Percentiles rank a stretch among this genome's conserved stretches.
phyloP scores from a whole-genome alignment of 2,329 filamentous ascomycete species.

The Fusarium compactum region DNA sequence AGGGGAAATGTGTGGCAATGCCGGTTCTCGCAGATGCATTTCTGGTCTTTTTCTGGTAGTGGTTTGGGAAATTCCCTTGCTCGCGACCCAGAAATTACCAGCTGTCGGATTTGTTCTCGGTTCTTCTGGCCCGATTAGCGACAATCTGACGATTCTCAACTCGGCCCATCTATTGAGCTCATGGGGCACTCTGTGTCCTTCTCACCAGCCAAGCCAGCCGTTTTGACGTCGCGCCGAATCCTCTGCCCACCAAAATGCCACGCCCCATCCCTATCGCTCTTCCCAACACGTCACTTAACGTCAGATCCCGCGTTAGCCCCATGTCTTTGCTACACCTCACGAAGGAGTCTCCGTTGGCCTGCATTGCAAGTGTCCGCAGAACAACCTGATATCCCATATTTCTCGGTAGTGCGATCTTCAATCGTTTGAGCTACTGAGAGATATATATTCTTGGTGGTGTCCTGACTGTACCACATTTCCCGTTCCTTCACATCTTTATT shows the following conservation, averaged over 20 bases:
- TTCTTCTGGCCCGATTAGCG: constrained; percentile 40
- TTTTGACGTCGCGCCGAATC: constrained; percentile 38
- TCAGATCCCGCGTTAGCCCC: constrained; percentile 46
- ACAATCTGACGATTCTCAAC: constrained; percentile 39
- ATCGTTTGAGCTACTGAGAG: constrained; percentile 26
- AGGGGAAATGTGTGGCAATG: constrained; percentile 34
- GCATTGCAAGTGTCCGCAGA: constrained; percentile 43
- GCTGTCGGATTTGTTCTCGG: constrained; percentile 22
- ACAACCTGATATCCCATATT: constrained; percentile 35
- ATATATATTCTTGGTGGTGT: constrained; percentile 40
- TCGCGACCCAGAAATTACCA: constrained; percentile 19
- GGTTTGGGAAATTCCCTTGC: constrained; percentile 4
- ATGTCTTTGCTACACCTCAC: constrained; percentile 36
- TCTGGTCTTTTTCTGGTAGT: constrained; percentile 20
- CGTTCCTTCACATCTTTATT: constrained; percentile 29
- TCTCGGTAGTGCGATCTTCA: constrained; percentile 16
- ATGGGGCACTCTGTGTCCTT: constrained; percentile 32
- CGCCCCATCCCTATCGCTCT: constrained; percentile 42
- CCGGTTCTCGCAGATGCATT: constrained; percentile 27
- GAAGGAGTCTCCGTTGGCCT: constrained; percentile 37
- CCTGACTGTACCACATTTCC: constrained; percentile 20
- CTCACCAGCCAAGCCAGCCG: constrained; percentile 28
- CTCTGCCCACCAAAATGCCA: constrained; percentile 45
- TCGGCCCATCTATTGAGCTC: constrained; percentile 39
- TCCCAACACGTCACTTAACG: constrained; percentile 49